Evolutionary conservation across 495 filamentous ascomycete genomes (phyloP).

Genomic region (Glutinoglossum americanum): DNA sequence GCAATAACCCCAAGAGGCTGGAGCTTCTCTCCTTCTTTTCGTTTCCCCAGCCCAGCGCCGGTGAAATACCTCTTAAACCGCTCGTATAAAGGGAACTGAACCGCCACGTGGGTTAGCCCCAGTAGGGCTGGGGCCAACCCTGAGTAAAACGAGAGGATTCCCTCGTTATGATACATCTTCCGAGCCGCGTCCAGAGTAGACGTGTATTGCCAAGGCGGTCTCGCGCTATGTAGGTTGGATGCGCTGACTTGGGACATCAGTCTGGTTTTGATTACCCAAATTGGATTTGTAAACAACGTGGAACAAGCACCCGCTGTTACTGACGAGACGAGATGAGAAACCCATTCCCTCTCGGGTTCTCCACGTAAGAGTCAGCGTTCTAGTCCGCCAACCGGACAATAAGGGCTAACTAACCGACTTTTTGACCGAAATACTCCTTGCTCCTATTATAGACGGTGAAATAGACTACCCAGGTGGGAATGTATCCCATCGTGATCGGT

Average conservation of each 20-base stretch:
- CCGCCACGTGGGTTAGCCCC: slow-evolving; percentile 84
- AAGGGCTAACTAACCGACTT: neutral
- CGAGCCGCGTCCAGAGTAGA: slow-evolving; percentile 72
- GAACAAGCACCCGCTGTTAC: slow-evolving; percentile 79
- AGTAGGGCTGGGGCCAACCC: slow-evolving; percentile 82
- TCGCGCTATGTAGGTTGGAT: slow-evolving; percentile 21
- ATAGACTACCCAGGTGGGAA: slow-evolving; percentile 97
- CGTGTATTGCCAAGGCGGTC: slow-evolving; percentile 73
- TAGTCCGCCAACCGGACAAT: neutral
- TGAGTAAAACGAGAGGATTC: slow-evolving; percentile 80
- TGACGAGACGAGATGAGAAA: slow-evolving; percentile 47
- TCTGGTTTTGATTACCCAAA: slow-evolving; percentile 98
- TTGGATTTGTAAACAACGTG: slow-evolving; percentile 92
- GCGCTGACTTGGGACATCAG: slow-evolving; percentile 69
- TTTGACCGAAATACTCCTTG: slow-evolving; percentile 1
- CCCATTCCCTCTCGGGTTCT: slow-evolving; percentile 20
- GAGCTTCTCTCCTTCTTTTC: slow-evolving; percentile 20
- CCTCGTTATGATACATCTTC: slow-evolving; percentile 88
- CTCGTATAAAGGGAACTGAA: slow-evolving; percentile 95
- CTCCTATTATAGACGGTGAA: slow-evolving; percentile 71
- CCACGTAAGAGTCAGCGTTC: neutral
- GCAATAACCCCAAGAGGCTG: slow-evolving; percentile 40
- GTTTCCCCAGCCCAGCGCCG: slow-evolving; percentile 58
- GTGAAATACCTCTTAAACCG: slow-evolving; percentile 81
- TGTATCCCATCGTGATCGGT: slow-evolving; percentile 82